Evolutionary conservation across 2,329 filamentous ascomycete genomes (phyloP), one percentile per base, ranked within the genome.

Genomic region (Hawksworthiomyces lignivorus): DNA sequence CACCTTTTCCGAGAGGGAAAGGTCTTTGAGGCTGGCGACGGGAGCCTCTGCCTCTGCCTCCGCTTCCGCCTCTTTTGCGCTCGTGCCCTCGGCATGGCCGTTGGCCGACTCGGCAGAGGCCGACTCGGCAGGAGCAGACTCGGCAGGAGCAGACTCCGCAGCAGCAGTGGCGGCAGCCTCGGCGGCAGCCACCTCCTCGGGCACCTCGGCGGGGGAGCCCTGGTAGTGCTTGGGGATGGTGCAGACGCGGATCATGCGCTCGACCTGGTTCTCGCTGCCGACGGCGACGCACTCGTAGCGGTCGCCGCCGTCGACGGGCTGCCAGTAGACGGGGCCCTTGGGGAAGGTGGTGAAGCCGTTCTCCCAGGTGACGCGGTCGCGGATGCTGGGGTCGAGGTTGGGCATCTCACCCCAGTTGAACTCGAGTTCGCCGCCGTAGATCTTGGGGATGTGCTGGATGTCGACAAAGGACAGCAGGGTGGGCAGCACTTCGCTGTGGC

Each of bases 341-440:
- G 75, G 76, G 53, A 82, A 79, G 3, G 59, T 59, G n/a, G 57
- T 65, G 53, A 69, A 52, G 4, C 68, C 73, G 32, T 68, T 66
- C 52, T 74, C 70, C 70, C 74, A 82, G 11, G 59, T 53, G 17
- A 73, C 55, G 29, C 70, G 57, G 17, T 68, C 67, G 30, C 67
- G 61, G 58, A 77, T 72, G 24, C 62, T 59, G 1, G 76, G 74
- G 51, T 95, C 89, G n/a, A 89, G 64, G 39, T 77, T 73, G 7
- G 84, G 82, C 62, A 82, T 68, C 47, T 86, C 77, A 41, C 87
- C 87, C 65, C 84, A 96, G 37, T 74, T 64, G 66, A 84, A 96
- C 19, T 94, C 83, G 8, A 96, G 74, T 50, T 87, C 75, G 33
- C 90, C 90, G 46, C 90, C 90, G 58, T 95, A 97, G 59, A 83